Evolutionary conservation across 805 yeast species (phyloP).

Genomic region (Yarrowia bubula): DNA sequence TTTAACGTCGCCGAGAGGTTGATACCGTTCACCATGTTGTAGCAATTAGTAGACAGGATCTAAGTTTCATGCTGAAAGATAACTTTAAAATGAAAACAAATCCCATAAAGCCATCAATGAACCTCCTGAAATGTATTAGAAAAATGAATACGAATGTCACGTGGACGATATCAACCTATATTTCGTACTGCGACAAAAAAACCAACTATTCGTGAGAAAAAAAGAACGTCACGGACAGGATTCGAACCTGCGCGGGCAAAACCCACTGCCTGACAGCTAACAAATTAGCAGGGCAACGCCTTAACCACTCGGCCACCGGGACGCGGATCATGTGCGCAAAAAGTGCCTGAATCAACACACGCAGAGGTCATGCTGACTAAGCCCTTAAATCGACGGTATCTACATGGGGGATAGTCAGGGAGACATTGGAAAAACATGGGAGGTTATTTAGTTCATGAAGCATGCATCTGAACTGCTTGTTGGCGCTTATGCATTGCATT

Average conservation of each 20-base stretch:
- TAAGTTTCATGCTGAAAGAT: neutral
- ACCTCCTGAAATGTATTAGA: neutral
- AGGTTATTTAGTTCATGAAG: too few species aligned
- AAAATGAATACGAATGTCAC: neutral
- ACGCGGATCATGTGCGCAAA: slow-evolving; percentile 34
- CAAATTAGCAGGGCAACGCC: slow-evolving; percentile 83
- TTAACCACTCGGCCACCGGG: slow-evolving; percentile 92
- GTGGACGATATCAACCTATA: too few species aligned
- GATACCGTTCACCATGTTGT: slow-evolving; percentile 38
- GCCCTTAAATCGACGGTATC: neutral
- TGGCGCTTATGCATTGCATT: too few species aligned
- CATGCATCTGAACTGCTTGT: too few species aligned
- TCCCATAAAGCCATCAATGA: too few species aligned
- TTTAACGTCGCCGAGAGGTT: slow-evolving; percentile 79
- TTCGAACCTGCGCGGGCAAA: slow-evolving; percentile 98
- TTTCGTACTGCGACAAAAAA: neutral
- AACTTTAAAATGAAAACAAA: neutral
- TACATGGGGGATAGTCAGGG: too few species aligned
- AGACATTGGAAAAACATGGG: too few species aligned
- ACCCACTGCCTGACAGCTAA: slow-evolving; percentile 62
- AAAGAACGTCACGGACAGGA: slow-evolving; percentile 96
- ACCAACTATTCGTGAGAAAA: slow-evolving; percentile 37
- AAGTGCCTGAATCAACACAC: neutral
- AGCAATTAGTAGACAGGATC: neutral
- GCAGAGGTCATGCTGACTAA: neutral